A percentile compares a stretch with the other conserved stretches of the same genome.
phyloP scores from a whole-genome alignment of 768 basidiomycete species.

The Termitomyces eurrhizus region DNA sequence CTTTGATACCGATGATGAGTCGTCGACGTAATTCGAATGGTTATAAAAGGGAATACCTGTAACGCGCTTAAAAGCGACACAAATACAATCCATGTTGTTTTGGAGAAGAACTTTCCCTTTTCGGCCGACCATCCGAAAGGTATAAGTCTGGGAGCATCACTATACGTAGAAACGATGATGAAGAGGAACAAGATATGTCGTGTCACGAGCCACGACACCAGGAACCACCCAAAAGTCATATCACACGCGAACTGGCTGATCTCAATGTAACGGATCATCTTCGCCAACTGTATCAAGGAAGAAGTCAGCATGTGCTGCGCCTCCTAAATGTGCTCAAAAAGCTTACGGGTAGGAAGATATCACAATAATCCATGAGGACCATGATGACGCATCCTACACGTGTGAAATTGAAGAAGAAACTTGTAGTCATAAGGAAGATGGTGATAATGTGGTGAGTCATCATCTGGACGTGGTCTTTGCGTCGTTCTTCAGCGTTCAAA shows the following conservation, averaged over 20 bases:
- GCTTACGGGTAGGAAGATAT: slow-evolving; percentile 88
- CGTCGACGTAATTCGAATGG: slow-evolving; percentile 1
- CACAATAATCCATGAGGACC: slow-evolving; percentile 91
- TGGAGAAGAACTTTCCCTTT: slow-evolving; percentile 53
- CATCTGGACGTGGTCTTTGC: slow-evolving; percentile 96
- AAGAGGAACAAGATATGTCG: slow-evolving; percentile 79
- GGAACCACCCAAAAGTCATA: slow-evolving; percentile 71
- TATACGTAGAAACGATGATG: slow-evolving; percentile 59
- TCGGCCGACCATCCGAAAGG: slow-evolving; percentile 57
- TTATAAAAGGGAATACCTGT: slow-evolving; percentile 43
- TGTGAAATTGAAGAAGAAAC: slow-evolving; percentile 82
- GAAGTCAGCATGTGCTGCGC: not conserved
- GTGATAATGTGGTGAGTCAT: slow-evolving; percentile 94
- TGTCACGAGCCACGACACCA: slow-evolving; percentile 88
- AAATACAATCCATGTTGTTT: slow-evolving; percentile 43
- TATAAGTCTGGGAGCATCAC: slow-evolving; percentile 47
- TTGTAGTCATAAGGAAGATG: slow-evolving; percentile 66
- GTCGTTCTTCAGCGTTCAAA: slow-evolving; percentile 86
- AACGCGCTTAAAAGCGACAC: slow-evolving; percentile 49
- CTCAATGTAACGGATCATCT: slow-evolving; percentile 88
- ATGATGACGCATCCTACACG: slow-evolving; percentile 88
- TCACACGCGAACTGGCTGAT: slow-evolving; percentile 64
- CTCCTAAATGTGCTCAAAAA: not conserved
- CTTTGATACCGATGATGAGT: slow-evolving; percentile 37
- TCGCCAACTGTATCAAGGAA: slow-evolving; percentile 61